phyloP scores from a whole-genome alignment of 179 eudicot genomes.

The Amaranthus tricolor region DNA sequence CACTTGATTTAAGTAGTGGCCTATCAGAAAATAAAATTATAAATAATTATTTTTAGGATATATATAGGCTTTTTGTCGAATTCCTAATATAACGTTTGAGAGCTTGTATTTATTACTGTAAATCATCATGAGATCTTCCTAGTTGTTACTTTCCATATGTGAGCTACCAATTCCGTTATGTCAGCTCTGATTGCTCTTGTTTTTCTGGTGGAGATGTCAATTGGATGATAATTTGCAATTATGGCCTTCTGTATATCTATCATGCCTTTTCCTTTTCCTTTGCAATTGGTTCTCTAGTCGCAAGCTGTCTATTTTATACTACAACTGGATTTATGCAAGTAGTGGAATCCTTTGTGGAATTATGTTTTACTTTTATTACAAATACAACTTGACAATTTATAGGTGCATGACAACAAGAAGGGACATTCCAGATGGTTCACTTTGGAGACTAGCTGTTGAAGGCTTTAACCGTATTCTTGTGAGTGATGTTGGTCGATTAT shows the following conservation, averaged over 20 bases:
- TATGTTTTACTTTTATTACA: not conserved
- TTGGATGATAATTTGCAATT: not conserved
- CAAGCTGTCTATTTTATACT: not conserved
- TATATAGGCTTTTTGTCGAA: too few relatives aligned
- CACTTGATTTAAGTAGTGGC: too few relatives aligned
- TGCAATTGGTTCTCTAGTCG: not conserved
- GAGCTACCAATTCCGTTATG: not conserved
- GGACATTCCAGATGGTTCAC: slow-evolving; percentile 81
- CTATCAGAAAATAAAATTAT: too few relatives aligned
- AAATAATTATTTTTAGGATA: too few relatives aligned
- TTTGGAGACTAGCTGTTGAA: slow-evolving; percentile 93
- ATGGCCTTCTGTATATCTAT: not conserved
- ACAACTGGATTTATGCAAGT: not conserved
- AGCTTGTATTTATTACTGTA: too few relatives aligned
- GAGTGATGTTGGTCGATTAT: slow-evolving; percentile 51
- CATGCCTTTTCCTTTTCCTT: slow-evolving; percentile 6
- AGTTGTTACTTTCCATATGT: not conserved
- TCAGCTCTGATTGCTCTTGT: not conserved
- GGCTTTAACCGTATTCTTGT: slow-evolving; percentile 74
- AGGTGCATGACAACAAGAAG: slow-evolving; percentile 99
- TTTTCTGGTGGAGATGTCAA: not conserved
- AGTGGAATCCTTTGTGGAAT: not conserved
- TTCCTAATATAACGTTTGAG: too few relatives aligned
- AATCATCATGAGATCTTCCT: too few relatives aligned
- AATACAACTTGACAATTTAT: not conserved